Conservation (phyloP, 1,284 basidiomycete genomes). For the Fomes fomentarius region DNA sequence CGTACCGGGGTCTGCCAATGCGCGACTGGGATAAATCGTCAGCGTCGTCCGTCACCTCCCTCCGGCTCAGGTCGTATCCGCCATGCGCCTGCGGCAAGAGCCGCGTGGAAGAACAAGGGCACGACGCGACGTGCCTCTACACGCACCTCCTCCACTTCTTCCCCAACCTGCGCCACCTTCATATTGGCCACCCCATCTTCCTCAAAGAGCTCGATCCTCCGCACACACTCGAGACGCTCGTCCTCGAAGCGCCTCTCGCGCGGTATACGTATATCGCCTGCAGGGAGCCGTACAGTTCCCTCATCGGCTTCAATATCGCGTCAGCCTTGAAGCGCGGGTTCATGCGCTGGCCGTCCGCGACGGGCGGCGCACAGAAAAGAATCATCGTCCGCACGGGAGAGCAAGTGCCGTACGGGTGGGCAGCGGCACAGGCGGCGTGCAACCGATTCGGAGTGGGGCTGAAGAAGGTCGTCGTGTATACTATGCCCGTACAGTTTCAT, state of each 20-base stretch:
- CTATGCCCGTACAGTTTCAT: too few species aligned
- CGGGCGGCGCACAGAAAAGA: too few species aligned
- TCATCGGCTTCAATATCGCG: background rate
- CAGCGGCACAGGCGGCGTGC: background rate
- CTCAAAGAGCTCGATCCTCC: conserved; percentile 11
- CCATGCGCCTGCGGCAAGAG: too few species aligned
- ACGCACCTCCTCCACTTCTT: background rate
- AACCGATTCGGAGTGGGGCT: background rate
- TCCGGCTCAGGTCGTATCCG: too few species aligned
- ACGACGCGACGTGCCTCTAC: too few species aligned
- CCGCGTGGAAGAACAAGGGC: too few species aligned
- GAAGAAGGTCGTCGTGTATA: too few species aligned
- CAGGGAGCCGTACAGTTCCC: background rate
- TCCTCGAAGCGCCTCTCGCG: conserved; percentile 6
- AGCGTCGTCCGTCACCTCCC: too few species aligned
- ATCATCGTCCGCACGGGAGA: background rate
- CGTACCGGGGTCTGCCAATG: too few species aligned
- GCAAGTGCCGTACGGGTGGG: too few species aligned
- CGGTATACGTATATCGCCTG: background rate
- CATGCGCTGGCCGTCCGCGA: background rate
- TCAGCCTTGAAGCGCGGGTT: background rate
- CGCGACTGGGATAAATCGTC: too few species aligned
- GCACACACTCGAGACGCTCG: conserved; percentile 10
- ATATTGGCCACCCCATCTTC: conserved; percentile 2
- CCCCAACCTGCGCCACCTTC: conserved; percentile 5